phyloP scores from a whole-genome alignment of 140 eudicot species.

The Stevia rebaudiana region DNA sequence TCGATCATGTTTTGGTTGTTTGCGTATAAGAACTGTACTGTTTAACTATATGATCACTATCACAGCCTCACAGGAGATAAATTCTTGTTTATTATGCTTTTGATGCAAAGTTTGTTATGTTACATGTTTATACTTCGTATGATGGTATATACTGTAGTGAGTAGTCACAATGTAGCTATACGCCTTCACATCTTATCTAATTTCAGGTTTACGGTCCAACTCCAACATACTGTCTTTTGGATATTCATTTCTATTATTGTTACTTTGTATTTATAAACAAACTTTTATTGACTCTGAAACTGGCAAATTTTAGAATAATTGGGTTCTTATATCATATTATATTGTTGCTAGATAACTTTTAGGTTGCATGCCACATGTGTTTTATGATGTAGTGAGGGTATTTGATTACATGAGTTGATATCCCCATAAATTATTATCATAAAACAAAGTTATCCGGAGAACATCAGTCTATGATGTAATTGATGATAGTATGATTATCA shows the following conservation, averaged over 20 bases:
- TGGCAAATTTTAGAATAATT: neutral
- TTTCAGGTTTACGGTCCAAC: neutral
- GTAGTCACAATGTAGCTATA: neutral
- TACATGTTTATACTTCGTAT: neutral
- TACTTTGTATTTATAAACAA: too few relatives aligned
- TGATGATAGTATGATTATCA: neutral
- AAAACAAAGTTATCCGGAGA: neutral
- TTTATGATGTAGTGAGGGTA: neutral
- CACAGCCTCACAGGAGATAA: slow-evolving; percentile 2
- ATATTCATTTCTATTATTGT: slow-evolving; percentile 1
- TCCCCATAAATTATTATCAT: neutral
- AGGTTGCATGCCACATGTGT: neutral
- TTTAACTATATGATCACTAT: slow-evolving; percentile 11
- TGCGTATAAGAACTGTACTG: slow-evolving; percentile 1
- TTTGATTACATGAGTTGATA: neutral
- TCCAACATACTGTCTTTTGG: neutral
- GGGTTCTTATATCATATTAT: neutral
- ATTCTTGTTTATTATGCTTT: slow-evolving; percentile 10
- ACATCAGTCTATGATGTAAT: neutral
- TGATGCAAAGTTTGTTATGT: slow-evolving; percentile 1
- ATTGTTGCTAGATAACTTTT: neutral
- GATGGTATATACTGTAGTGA: too few relatives aligned
- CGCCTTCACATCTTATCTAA: neutral
- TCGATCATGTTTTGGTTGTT: slow-evolving; percentile 10
- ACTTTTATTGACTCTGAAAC: neutral